Conservation (phyloP, 805 yeast species). For the Saccharomycopsis sp. region DNA sequence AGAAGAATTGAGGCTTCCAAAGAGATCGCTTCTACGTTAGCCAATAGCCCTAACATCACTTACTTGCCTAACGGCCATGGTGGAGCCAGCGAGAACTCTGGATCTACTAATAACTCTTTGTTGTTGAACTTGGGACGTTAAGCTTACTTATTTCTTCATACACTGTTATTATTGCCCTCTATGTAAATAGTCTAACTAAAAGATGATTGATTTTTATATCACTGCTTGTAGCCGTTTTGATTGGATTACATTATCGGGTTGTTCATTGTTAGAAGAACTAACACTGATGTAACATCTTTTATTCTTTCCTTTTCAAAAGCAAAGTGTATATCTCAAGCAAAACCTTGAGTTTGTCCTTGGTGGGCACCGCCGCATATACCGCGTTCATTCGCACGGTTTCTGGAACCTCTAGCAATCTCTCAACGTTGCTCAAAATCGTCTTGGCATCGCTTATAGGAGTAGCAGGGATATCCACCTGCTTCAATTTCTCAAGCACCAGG, state of each 20-base stretch:
- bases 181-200: no score
- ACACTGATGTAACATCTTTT: no score
- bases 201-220: no score
- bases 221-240: not conserved
- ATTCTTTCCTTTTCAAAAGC: not conserved
- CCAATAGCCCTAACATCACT: conserved; percentile 76
- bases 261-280: not conserved
- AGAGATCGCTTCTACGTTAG: conserved; percentile 87
- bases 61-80: conserved; percentile 57
- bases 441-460: conserved; percentile 5
- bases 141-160: no score
- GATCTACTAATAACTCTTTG: conserved; percentile 13
- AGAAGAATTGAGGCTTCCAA: conserved; percentile 95
- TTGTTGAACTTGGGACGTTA: conserved; percentile 20
- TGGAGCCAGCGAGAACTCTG: conserved; percentile 4
- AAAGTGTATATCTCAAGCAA: conserved; percentile 2
- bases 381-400: conserved; percentile 8
- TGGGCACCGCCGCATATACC: conserved; percentile 17
- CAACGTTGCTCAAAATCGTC: conserved; percentile 1
- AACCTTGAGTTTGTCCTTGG: conserved; percentile 14
- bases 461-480: not conserved
- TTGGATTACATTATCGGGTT: no score
- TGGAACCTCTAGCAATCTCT: conserved; percentile 11
- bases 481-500: not conserved
- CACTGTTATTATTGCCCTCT: no score